Base-by-base conservation (phyloP, 2,329 filamentous ascomycete species). In the Aureobasidium sp. region DNA sequence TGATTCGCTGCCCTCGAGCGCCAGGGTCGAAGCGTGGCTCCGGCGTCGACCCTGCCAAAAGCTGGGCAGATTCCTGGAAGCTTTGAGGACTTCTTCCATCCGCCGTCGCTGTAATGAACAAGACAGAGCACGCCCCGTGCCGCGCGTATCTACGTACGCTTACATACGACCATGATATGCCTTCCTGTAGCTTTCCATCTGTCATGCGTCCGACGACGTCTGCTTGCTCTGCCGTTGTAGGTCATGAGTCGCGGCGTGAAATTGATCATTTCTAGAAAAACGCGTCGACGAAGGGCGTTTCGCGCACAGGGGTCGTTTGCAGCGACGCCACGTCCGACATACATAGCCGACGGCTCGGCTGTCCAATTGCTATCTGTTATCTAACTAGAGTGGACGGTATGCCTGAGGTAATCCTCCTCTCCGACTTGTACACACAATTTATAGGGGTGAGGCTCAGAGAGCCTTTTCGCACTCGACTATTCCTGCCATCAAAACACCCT, bases 281-380 rank as follows among this genome's bases (percentile, higher is more conserved):
- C 53, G 53, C 53, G 53, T 45, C 20, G 9, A 12, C 6, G 9
- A 55, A 25, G 49, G 17, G 31, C 53, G 53, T 45, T 45, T 36
- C 29, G 36, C 14, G 36, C 42, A 47, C 29, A 58, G 55, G 55
- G 42, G 42, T 47, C 11, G 41, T 58, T 58, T 31, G 53, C 25
- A 48, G 2, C 14, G 15, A 48, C 55, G 55, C 55, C 55, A 48
- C 55, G 29, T 12, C 55, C 55, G 55, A 58, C 41, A 7, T 48
- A 39, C 55, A 58, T 58, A 58, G 55, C 55, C 55, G 55, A 58
- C 55, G 29, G 42, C 31, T 58, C 42, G 31, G 55, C 55, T 58
- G 55, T 27, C 42, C 55, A 57, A 58, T 58, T 39, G 42, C 20
- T 31, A 29, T 47, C 31, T 9, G 5, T 29, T 31, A 44, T 55